These are phyloP conservation scores for Ricinus communis DNA, from an alignment of 345 rosid species.

Conservation along the genomic window DNA sequence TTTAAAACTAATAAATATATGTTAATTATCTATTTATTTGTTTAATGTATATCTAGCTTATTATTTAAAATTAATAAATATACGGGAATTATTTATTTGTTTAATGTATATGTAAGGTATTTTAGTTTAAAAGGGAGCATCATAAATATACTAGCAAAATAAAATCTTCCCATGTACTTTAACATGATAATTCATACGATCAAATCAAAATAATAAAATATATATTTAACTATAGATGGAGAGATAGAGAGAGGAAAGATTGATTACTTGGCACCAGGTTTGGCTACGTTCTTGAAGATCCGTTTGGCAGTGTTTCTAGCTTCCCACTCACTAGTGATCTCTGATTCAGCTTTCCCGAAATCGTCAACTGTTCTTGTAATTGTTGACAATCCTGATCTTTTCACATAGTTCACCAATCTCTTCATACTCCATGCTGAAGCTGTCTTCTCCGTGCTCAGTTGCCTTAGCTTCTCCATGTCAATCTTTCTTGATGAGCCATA, in stretches of 20 bases:
- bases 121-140: too few relatives aligned
- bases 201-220: not conserved
- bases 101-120: too few relatives aligned
- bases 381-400: conserved; percentile 45
- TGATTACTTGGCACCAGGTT: conserved; percentile 42
- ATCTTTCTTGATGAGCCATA: conserved; percentile 28
- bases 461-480: conserved; percentile 49
- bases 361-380: conserved; percentile 46
- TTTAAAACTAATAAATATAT: too few relatives aligned
- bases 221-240: not conserved
- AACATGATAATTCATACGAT: too few relatives aligned
- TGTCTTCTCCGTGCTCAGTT: conserved; percentile 36
- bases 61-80: too few relatives aligned
- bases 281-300: conserved; percentile 53
- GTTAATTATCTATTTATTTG: too few relatives aligned
- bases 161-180: too few relatives aligned
- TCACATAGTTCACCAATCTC: conserved; percentile 42
- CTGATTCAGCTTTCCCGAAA: conserved; percentile 35
- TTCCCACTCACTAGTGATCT: conserved; percentile 49
- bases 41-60: too few relatives aligned
- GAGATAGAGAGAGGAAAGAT: not conserved
- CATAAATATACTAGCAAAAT: too few relatives aligned
- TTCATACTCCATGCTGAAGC: conserved; percentile 48
- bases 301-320: conserved; percentile 43
- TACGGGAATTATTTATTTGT: too few relatives aligned